Base-by-base conservation (phyloP, 129 eudicot genomes). In the Helianthus tuberosus region DNA sequence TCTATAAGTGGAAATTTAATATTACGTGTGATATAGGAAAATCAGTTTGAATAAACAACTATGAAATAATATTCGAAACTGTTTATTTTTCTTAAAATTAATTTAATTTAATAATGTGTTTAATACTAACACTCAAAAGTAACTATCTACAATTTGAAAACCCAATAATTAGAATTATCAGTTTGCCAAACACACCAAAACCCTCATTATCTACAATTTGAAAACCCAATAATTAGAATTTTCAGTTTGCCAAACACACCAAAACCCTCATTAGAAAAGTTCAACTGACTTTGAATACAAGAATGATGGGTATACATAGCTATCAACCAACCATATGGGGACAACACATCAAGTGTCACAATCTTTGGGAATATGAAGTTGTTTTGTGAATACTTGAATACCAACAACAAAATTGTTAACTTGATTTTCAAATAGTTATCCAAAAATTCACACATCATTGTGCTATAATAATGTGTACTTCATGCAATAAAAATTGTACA, bases 301-400 rank as follows among this genome's bases (percentile, higher is more conserved):
- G 55, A 50, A 14, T 50, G 20, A 48, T 17, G 16, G 64, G 71
- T 74, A 36, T 63, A 63, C 11, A 27, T 72, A 62, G 52, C 71
- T 74, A 15, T 63, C 63, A 74, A 64, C 51, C 64, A 74, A 49
- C 5, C 62, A 63, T n/a, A 32, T 74, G 62, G 14, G 35, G 39
- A 74, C 70, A 15, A 48, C 62, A 62, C 78, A 62, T 48, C 12
- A 74, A 49, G 52, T 74, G 71, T 74, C 79, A 64, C 78, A 63
- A 20, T 74, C 63, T 48, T 48, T 48, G 50, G 59, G 29, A 25
- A 72, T 66, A 32, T 58, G 57, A 70, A 41, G 68, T 72, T 71
- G 46, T 72, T 72, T 43, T 73, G 70, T 62, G 51, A 74, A 62
- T 39, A 74, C 23, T 16, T 16, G 29, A 54, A 54, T 54, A 17